Base-by-base conservation (phyloP, 768 basidiomycete species). In the Mycena chlorophos region DNA sequence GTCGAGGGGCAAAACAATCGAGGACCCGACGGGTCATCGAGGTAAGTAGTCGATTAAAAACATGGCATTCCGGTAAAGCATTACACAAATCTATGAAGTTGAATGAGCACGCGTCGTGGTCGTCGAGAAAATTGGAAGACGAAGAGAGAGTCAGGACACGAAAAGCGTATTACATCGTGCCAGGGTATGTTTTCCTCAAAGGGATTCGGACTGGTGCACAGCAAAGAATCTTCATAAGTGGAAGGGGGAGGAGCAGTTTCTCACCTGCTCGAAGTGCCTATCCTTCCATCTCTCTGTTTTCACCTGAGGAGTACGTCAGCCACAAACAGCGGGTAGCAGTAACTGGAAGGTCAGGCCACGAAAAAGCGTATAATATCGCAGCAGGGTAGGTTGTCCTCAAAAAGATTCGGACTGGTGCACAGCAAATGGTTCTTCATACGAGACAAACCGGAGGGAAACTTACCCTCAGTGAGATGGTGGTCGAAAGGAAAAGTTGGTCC, bases 141-240 rank as follows among this genome's bases (percentile, higher is more conserved):
- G 20, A 49, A 54, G 62, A 56, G 67, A 67, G 56, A 37, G 58
- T 82, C 79, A 80, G 79, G 80, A 65, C 75, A 62, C 75, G 73
- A 74, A 72, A 51, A 78, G 79, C 78, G 79, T 81, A 81, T 71
- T 8, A 72, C 54, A 73, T 73, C 73, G 70, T 67, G 69, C 68
- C 75, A 74, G 75, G 78, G 74, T n/a, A 70, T 63, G 56, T 68
- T 77, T 59, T 80, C 80, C 70, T 77, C 79, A 69, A 70, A 52
- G 51, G 68, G 70, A 69, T 77, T 82, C 77, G 77, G 79, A 67
- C 80, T 82, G 80, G 80, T 82, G 80, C 80, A 80, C 80, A 82
- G 79, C 80, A 71, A 72, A 67, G 64, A 61, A 66, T 79, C 80
- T 76, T 81, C 80, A 69, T 50, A 49, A 37, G 28, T 43, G 29